Evolutionary conservation across 2,329 filamentous ascomycete genomes (phyloP), one percentile per base, ranked within the genome.

Genomic region (Ceratocystiopsis brevicomis): DNA sequence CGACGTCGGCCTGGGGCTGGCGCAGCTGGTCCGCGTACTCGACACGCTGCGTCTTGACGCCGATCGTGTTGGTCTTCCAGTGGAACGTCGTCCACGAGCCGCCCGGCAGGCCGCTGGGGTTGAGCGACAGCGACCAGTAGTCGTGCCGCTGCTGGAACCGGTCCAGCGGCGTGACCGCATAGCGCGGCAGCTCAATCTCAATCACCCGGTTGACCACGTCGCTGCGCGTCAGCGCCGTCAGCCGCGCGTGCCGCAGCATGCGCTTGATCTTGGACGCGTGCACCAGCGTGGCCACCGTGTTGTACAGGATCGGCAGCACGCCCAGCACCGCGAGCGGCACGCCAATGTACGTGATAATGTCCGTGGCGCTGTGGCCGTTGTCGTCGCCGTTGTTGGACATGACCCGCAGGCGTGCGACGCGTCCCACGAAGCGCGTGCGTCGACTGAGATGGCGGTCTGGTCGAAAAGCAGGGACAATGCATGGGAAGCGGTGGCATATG

Each of bases 51-150:
- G 70, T 69, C 52, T 72, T 75, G 44, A 69, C 60, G 1, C 76
- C 75, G 19, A 78, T 76, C 3, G 69, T 61, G 49, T 76, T 67
- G n/a, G 67, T 67, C 51, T 68, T 69, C 75, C 76, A 80, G 56
- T 79, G 70, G 54, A 80, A 77, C 0, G 68, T 69, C 0, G 74
- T 76, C 75, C 75, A 80, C 25, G 62, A 67, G 0, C 76, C 76
- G 3, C 76, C 76, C 1, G 69, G 69, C 38, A 77, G 68, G 13
- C 56, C 58, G 39, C 67, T 71, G 0, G 67, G 66, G 43, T 68
- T 61, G 2, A 61, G 56, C 36, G 66, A 66, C 3, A 75, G 58
- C 14, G 60, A 59, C 71, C 76, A 80, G 57, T 80, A 80, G 41
- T 71, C 63, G 0, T 62, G 56, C 13, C 68, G 63, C 42, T 71